A percentile compares a stretch with the other conserved stretches of the same genome.
Evolutionary conservation across 345 rosid genomes (phyloP).

Genomic region (Cardamine resedifolia): DNA sequence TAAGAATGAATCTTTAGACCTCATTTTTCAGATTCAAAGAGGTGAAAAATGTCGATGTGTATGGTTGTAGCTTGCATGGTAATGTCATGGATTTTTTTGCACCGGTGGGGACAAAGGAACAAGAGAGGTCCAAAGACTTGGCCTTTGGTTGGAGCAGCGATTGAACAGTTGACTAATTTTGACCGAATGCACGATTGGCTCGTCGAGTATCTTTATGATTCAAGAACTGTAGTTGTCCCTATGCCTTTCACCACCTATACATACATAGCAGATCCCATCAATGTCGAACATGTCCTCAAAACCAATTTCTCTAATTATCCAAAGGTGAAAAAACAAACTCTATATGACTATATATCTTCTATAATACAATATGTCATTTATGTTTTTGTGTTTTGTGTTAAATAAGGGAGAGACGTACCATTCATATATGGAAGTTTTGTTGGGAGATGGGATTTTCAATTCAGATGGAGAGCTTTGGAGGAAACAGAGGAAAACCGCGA

Average conservation of each 20-base stretch:
- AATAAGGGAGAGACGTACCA: conserved; percentile 84
- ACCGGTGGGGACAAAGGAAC: conserved; percentile 77
- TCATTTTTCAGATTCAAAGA: conserved; percentile 21
- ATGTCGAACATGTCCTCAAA: conserved; percentile 87
- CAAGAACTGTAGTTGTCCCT: conserved; percentile 75
- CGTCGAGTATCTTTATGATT: conserved; percentile 58
- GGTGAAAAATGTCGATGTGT: conserved; percentile 37
- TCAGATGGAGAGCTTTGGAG: conserved; percentile 92
- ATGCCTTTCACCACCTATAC: conserved; percentile 89
- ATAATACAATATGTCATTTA: neutral
- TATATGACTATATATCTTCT: neutral
- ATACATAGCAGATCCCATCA: conserved; percentile 90
- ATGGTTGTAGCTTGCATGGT: conserved; percentile 48
- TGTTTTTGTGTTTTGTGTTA: neutral
- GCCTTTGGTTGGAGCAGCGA: conserved; percentile 89
- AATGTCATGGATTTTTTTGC: conserved; percentile 61
- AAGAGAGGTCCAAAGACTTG: conserved; percentile 83
- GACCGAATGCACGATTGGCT: conserved; percentile 96
- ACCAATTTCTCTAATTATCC: conserved; percentile 85
- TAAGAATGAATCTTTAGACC: neutral
- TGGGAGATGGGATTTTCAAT: conserved; percentile 90
- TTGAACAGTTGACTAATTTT: conserved; percentile 75
- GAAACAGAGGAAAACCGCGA: conserved; percentile 89
- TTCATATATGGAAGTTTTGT: conserved; percentile 90
- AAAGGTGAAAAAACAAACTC: conserved; percentile 51